Conservation (phyloP, 1,284 basidiomycete genomes). For the Ustilago vetiveriae region DNA sequence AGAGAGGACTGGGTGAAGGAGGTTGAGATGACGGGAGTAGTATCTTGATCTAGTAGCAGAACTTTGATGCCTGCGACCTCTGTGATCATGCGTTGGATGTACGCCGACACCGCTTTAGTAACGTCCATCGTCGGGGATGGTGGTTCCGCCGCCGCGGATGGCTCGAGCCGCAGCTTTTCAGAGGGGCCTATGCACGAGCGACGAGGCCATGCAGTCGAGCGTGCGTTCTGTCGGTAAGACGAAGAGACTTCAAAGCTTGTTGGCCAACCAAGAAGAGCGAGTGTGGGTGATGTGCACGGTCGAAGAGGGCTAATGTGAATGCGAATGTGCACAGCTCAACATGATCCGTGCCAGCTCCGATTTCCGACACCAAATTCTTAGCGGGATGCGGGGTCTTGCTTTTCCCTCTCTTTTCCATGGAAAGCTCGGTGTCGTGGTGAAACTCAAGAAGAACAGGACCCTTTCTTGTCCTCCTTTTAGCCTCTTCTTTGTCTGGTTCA, state of each 20-base stretch:
- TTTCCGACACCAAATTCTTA: constrained; percentile 3
- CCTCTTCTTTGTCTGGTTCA: background rate
- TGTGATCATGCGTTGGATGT: constrained; percentile 88
- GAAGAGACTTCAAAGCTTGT: too few species aligned
- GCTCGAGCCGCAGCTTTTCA: background rate
- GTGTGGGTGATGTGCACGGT: too few species aligned
- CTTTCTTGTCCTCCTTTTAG: too few species aligned
- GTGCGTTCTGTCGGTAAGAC: too few species aligned
- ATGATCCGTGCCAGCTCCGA: constrained; percentile 33
- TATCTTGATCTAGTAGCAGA: constrained; percentile 92
- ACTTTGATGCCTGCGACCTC: constrained; percentile 91
- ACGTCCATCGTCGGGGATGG: constrained; percentile 78
- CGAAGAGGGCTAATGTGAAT: background rate
- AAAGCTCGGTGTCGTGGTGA: too few species aligned
- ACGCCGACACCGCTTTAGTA: constrained; percentile 91
- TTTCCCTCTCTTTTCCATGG: too few species aligned
- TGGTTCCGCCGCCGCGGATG: background rate
- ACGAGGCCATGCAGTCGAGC: background rate
- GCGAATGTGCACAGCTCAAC: constrained; percentile 6
- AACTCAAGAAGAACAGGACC: too few species aligned
- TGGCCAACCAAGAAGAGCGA: too few species aligned
- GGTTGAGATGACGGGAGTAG: constrained; percentile 94
- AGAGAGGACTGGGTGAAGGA: constrained; percentile 93
- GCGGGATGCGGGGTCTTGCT: background rate
- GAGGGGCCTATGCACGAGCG: background rate